Conservation (phyloP, 495 filamentous ascomycete genomes). For the Penicillium dipodomyicola region DNA sequence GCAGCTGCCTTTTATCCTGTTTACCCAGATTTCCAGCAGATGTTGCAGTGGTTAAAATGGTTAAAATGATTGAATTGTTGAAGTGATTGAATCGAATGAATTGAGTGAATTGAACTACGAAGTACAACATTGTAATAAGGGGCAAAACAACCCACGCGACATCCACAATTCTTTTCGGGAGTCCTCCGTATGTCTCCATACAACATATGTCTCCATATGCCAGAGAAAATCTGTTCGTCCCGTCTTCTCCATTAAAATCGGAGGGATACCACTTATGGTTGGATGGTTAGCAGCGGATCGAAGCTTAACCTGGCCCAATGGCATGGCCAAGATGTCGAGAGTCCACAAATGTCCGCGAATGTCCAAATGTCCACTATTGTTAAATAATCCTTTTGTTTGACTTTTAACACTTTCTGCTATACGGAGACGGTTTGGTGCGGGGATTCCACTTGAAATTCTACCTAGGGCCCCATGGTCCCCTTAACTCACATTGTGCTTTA, state of each 20-base stretch:
- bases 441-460: neutral
- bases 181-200: too few relatives aligned
- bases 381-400: constrained; percentile 12
- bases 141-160: neutral
- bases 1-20: neutral
- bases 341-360: constrained; percentile 2
- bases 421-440: neutral
- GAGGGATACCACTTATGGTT: neutral
- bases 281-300: constrained; percentile 1
- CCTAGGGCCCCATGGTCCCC: neutral
- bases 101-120: neutral
- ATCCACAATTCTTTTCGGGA: neutral
- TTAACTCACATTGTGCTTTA: neutral
- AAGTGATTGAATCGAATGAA: neutral
- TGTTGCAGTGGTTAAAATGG: neutral
- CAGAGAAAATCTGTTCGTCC: neutral
- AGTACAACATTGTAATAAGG: neutral
- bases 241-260: neutral
- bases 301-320: constrained; percentile 22
- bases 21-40: neutral
- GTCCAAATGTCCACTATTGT: constrained; percentile 13
- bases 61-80: neutral
- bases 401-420: neutral
- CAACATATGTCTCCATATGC: too few relatives aligned
- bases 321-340: constrained; percentile 6